Evolutionary conservation across 202 grass and related monocot genomes (phyloP).

Genomic region (Elaeis oleifera): DNA sequence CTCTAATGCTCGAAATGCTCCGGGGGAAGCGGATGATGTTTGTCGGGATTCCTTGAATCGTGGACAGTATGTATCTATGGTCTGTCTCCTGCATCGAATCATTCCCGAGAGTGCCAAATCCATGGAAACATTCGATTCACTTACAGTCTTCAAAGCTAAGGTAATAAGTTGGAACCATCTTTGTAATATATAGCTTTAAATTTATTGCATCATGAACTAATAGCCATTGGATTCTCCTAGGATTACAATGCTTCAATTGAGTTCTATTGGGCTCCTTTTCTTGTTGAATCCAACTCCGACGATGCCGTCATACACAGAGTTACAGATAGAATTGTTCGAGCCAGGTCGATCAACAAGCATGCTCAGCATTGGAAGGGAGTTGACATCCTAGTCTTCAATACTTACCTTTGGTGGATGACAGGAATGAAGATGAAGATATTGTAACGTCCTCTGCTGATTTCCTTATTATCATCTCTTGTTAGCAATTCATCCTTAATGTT

Average conservation of each 20-base stretch:
- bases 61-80: conserved; percentile 76
- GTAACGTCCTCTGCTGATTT: conserved; percentile 25
- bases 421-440: conserved; percentile 57
- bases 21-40: conserved; percentile 94
- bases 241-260: conserved; percentile 89
- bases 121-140: conserved; percentile 58
- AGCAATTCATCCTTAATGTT: too few relatives aligned
- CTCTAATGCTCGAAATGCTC: conserved; percentile 79
- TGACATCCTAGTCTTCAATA: conserved; percentile 88
- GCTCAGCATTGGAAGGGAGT: conserved; percentile 72
- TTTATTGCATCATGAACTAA: neutral
- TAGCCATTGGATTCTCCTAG: conserved; percentile 28
- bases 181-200: too few relatives aligned
- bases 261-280: conserved; percentile 93
- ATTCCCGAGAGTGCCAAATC: conserved; percentile 54
- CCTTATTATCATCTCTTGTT: neutral
- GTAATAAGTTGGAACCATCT: conserved; percentile 17
- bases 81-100: conserved; percentile 76
- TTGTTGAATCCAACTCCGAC: conserved; percentile 93
- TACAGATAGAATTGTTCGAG: conserved; percentile 56
- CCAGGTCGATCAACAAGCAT: conserved; percentile 68
- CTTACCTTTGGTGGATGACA: conserved; percentile 93
- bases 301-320: conserved; percentile 48
- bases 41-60: conserved; percentile 79
- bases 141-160: conserved; percentile 82